A percentile compares a stretch with the other conserved stretches of the same genome.
These are phyloP conservation scores for Nicotiana tabacum DNA, from an alignment of 257 asterid genomes.

Conservation along the genomic window DNA sequence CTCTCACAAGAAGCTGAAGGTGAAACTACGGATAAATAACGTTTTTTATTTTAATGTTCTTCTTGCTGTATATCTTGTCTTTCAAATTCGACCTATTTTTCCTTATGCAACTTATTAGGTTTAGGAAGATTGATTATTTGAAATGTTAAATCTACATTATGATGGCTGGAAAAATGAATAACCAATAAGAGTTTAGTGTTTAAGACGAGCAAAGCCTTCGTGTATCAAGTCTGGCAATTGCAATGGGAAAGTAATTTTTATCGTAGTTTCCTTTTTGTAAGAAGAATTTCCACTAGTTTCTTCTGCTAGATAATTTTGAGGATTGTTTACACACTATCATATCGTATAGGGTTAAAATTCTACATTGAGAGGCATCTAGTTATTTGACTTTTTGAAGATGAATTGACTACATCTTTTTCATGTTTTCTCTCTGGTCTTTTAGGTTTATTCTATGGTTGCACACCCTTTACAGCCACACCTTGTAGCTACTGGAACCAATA, in stretches of 20 bases:
- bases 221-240: background rate
- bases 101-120: background rate
- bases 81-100: background rate
- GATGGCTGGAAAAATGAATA: background rate
- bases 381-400: background rate
- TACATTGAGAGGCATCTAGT: background rate
- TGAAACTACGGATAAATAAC: conserved; percentile 14
- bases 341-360: background rate
- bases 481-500: conserved; percentile 95
- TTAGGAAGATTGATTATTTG: background rate
- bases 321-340: background rate
- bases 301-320: background rate
- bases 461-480: conserved; percentile 95
- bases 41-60: background rate
- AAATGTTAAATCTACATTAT: conserved; percentile 4
- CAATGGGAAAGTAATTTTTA: background rate
- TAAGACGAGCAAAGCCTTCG: background rate
- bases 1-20: conserved; percentile 96
- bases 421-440: conserved; percentile 10
- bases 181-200: background rate
- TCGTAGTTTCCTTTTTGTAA: background rate
- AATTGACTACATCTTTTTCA: background rate
- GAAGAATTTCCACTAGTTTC: background rate
- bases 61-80: background rate
- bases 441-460: conserved; percentile 97